These are phyloP conservation scores for Tubosaeta brunneosetosa DNA, from an alignment of 768 basidiomycete genomes.

Conservation along the genomic window DNA sequence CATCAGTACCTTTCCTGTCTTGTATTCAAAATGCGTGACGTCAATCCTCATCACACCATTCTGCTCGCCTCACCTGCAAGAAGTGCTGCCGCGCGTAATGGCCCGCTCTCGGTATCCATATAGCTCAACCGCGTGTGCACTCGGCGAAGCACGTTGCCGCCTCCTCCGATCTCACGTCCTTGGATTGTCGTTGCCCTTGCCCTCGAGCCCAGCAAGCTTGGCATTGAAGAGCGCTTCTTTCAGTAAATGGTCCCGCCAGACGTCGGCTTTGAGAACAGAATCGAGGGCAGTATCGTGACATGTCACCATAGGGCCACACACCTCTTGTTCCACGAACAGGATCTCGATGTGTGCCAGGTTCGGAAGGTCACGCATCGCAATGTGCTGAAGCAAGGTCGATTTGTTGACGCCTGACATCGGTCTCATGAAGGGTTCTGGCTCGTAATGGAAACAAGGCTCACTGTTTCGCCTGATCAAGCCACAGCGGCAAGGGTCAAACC, in stretches of 20 bases:
- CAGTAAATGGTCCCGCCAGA: constrained; percentile 91
- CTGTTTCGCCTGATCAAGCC: constrained; percentile 90
- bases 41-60: neutral
- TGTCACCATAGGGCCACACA: constrained; percentile 24
- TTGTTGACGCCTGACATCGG: constrained; percentile 75
- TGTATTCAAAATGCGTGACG: neutral
- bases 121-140: constrained; percentile 90
- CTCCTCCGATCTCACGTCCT: constrained; percentile 77
- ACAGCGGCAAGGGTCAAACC: constrained; percentile 82
- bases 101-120: constrained; percentile 97
- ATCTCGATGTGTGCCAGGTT: constrained; percentile 95
- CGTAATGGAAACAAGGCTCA: constrained; percentile 14
- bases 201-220: constrained; percentile 64
- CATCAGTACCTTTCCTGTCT: too few species aligned
- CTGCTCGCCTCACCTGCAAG: constrained; percentile 59
- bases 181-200: constrained; percentile 75
- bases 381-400: constrained; percentile 90
- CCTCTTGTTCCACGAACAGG: constrained; percentile 98
- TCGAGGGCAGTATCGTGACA: constrained; percentile 57
- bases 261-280: constrained; percentile 98
- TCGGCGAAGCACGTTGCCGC: constrained; percentile 77
- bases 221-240: constrained; percentile 71
- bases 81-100: constrained; percentile 85
- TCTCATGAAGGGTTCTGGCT: neutral
- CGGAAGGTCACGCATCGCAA: constrained; percentile 91